Evolutionary conservation across 1,284 basidiomycete species (phyloP), one percentile per base, ranked within the genome.

Genomic region (Leccinum fallax): DNA sequence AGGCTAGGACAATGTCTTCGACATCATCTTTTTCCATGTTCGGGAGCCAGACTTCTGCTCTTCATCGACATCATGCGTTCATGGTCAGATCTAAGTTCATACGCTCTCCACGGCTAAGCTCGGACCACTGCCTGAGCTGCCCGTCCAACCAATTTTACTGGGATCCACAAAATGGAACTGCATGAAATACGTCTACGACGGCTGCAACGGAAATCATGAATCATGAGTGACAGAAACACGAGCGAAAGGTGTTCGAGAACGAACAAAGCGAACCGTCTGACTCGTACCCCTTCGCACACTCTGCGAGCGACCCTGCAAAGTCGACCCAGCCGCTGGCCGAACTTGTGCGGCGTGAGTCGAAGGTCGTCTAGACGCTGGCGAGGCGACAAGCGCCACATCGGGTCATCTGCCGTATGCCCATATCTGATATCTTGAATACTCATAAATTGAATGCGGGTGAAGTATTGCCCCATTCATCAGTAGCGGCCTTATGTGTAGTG

Each of bases 231-330:
- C 46, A 24, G 19, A 24, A 16, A 48, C 13, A 21, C 21, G 8
- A 16, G 15, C 1, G 16, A 54, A 52, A 36, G 52, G 43, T 4
- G 38, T 40, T n/a, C 16, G 32, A 54, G 38, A 7, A 73, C 71
- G 60, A 38, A 70, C 69, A 59, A 46, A 71, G 69, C 54, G 69
- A 70, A 8, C 71, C 10, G 4, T 36, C 3, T 1, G 67, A 68
- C 28, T 66, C 49, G 52, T 73, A 70, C 3, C 53, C 43, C 61
- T 72, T 72, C 4, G 66, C 71, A n/a, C 71, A 72, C 40, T 73
- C 71, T 26, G 70, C 71, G 0, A 71, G 57, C 67, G 30, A 30
- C 30, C 30, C 30, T 30, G 30, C 30, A 30, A 30, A 30, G 30
- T 30, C 30, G 30, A 30, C 30, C 30, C 30, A 30, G 30, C 30